These are phyloP conservation scores for Ligustrum vulgare DNA, from an alignment of 257 asterid genomes.

Conservation along the genomic window DNA sequence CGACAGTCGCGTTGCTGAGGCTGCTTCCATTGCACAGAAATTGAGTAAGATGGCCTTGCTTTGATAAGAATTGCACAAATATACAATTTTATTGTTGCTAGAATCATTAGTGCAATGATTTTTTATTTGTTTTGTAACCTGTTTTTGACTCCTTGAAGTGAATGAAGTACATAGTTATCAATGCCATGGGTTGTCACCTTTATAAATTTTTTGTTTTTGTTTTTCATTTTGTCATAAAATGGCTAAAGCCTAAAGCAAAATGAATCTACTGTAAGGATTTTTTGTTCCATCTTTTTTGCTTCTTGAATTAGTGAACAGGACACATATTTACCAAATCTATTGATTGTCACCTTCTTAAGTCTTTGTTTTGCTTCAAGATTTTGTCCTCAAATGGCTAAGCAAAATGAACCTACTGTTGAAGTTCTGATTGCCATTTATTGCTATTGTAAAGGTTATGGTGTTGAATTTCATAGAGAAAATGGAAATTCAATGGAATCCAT, in stretches of 20 bases:
- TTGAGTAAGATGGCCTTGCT: constrained; percentile 66
- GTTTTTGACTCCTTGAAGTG: neutral
- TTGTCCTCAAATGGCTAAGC: neutral
- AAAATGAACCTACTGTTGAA: neutral
- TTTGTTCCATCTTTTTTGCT: neutral
- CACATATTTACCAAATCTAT: neutral
- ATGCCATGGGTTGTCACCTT: neutral
- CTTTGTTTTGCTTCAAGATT: neutral
- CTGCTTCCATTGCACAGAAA: constrained; percentile 99
- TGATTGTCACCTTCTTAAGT: neutral
- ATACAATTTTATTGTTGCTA: neutral
- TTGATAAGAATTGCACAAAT: constrained; percentile 3
- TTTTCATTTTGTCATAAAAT: neutral
- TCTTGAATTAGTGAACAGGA: neutral
- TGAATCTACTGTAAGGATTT: neutral
- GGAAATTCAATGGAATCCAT: neutral
- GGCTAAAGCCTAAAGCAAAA: neutral
- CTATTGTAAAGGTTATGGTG: neutral
- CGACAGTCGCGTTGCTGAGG: constrained; percentile 99
- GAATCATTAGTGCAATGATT: neutral
- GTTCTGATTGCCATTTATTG: neutral
- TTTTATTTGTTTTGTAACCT: neutral
- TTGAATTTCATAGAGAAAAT: neutral
- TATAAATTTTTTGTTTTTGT: neutral
- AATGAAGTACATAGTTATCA: neutral